Evolutionary conservation across 768 basidiomycete genomes (phyloP).

Genomic region (Xerocomus potaroensis): DNA sequence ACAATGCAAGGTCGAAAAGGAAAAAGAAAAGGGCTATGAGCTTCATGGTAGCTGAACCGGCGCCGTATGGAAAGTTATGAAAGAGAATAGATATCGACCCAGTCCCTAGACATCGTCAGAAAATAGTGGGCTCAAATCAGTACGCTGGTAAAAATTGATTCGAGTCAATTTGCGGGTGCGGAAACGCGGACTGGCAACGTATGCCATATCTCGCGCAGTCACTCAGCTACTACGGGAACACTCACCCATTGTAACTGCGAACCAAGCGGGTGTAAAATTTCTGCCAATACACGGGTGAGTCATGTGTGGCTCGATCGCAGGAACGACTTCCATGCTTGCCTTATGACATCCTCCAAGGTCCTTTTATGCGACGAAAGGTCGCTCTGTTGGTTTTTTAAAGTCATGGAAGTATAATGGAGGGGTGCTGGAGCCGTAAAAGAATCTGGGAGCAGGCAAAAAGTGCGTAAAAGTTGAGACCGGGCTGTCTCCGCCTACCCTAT

Average conservation of each 20-base stretch:
- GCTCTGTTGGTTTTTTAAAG: not conserved
- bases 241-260: conserved; percentile 51
- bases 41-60: conserved; percentile 36
- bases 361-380: conserved; percentile 16
- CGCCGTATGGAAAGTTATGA: conserved; percentile 53
- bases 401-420: not conserved
- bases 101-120: conserved; percentile 33
- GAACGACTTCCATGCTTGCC: conserved; percentile 19
- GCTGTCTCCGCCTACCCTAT: not conserved
- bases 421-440: too few relatives aligned
- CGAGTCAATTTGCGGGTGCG: not conserved
- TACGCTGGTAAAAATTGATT: not conserved
- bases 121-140: not conserved
- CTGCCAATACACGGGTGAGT: conserved; percentile 20
- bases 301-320: not conserved
- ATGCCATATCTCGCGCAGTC: not conserved
- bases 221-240: not conserved
- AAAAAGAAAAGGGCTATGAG: conserved; percentile 48
- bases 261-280: conserved; percentile 55
- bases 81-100: conserved; percentile 55
- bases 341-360: conserved; percentile 33
- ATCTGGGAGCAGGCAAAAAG: too few relatives aligned
- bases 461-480: too few relatives aligned
- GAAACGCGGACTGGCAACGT: not conserved
- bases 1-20: conserved; percentile 55